Evolutionary conservation across 2,329 filamentous ascomycete species (phyloP), one percentile per base, ranked within the genome.

Genomic region (Fusarium succisae): DNA sequence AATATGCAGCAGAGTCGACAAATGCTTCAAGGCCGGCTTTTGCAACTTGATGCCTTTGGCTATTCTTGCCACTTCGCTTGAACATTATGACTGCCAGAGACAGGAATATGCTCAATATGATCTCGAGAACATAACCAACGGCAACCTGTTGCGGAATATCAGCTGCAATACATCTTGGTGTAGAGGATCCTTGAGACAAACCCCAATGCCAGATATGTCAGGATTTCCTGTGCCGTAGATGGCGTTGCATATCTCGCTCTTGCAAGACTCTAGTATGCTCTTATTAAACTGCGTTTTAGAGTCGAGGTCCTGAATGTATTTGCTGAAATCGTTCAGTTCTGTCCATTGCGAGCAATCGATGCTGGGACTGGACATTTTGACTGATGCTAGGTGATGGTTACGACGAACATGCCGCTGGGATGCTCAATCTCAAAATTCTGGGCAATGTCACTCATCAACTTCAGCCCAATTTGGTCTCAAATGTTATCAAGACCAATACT

Each of bases 161-260:
- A 73, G 66, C 26, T 18, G 20, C 18, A 12, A 6, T 26, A 26
- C 18, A 43, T 20, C 8, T 10, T 18, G 18, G 22, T 35, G 11
- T 12, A 20, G n/a, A 32, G 24, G 20, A 22, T n/a, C 11, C 38
- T 32, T 5, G 26, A n/a, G n/a, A 62, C 66, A 7, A 24, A 77
- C 76, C 13, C 69, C 76, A 50, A 78, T 76, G 14, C 73, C 74
- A 6, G 74, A 76, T 41, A 78, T 78, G 24, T 77, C 74, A 22
- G 74, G 70, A 24, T 77, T 78, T 4, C 69, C 69, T 8, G 47
- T 64, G 8, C 76, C 71, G 22, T 78, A 77, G 10, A 76, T 43
- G 18, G 65, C 61, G 11, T 32, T 69, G n/a, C 71, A 76, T 26
- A 71, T 77, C 38, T 73, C 51, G n/a, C 14, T n/a, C 48, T 44